Base-by-base conservation (phyloP, 108 stramenopile genomes). In the Nannochloropsis gaditana region DNA sequence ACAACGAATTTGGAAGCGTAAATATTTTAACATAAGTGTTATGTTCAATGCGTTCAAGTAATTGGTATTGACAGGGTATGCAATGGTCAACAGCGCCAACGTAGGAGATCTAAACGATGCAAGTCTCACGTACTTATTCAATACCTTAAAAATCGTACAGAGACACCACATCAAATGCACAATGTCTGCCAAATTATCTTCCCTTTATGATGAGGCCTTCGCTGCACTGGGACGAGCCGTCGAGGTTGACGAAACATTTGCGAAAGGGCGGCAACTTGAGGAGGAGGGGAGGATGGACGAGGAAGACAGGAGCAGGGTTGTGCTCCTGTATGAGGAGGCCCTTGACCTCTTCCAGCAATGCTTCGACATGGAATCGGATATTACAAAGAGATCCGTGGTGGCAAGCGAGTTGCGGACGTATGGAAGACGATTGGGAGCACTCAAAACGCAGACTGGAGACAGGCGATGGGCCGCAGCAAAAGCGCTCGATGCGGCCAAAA, bases 191-290 rank as follows among this genome's bases (percentile, higher is more conserved):
- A n/a, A 15, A 73, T 73, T 73, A n/a, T 73, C 59, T 3, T 15
- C 59, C 19, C 59, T 73, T 73, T 73, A 73, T 8, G 59, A 73
- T n/a, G 59, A 73, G 15, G 59, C 59, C 6, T 73, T 73, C n/a
- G 59, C 59, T 15, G 59, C 59, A n/a, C n/a, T 73, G 59, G 59
- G n/a, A 73, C 59, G 59, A 73, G 59, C 59, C 59, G n/a, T 73
- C 3, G 59, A 15, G 19, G 15, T 73, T 15, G 59, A 73, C 59
- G n/a, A 8, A n/a, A 31, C 31, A 31, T 31, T 31, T 31, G 31
- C 31, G 31, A 31, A 31, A 31, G 31, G 31, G 31, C 59, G 15
- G 15, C 19, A 73, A 73, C 15, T n/a, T 15, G 59, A 73, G 59
- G 59, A 73, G n/a, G n/a, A 73, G 59, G 59, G 59, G 8, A 15